Percentiles rank a stretch among this genome's conserved stretches.
phyloP scores from a whole-genome alignment of 1,284 basidiomycete species.

The Xanthoconium separans region DNA sequence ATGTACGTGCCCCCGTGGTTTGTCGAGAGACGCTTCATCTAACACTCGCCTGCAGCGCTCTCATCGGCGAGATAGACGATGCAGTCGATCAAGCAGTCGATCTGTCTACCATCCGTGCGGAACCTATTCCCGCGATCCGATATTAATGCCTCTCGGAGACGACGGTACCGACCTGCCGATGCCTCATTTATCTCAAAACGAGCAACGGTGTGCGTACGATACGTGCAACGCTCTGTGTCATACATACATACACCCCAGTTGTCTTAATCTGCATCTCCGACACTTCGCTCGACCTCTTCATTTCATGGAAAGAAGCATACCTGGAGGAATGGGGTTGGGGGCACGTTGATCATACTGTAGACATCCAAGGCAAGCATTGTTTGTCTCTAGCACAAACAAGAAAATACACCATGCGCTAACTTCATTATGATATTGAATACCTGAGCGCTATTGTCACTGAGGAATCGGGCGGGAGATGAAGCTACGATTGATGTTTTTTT shows the following conservation, averaged over 20 bases:
- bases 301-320: constrained; percentile 4
- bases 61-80: constrained; percentile 91
- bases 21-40: neutral
- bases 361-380: neutral
- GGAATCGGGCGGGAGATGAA: no score
- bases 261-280: neutral
- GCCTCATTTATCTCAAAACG: neutral
- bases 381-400: neutral
- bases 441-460: no score
- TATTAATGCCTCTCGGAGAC: constrained; percentile 42
- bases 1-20: constrained; percentile 63
- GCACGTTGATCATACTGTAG: neutral
- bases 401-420: no score
- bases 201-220: neutral
- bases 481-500: no score
- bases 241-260: neutral
- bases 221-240: neutral
- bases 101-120: constrained; percentile 78
- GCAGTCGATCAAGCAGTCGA: constrained; percentile 81
- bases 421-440: no score
- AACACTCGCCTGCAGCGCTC: constrained; percentile 49
- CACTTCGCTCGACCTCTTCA: neutral
- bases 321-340: neutral
- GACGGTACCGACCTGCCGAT: neutral
- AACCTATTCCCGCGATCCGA: constrained; percentile 80